Base-by-base conservation (phyloP, 2,329 filamentous ascomycete genomes). In the Beauveria pseudobassiana region DNA sequence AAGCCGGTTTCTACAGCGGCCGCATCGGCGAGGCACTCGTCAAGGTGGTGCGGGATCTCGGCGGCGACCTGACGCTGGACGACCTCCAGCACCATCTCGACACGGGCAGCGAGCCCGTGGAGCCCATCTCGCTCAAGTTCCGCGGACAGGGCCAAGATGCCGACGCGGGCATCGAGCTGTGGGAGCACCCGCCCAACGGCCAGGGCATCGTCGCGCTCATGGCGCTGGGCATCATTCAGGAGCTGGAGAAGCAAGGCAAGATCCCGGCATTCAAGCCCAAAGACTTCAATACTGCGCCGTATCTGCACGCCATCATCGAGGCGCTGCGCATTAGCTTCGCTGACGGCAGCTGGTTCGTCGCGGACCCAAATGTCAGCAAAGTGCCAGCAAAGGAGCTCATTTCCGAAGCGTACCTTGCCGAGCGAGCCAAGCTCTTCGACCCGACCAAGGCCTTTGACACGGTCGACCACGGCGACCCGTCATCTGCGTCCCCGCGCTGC, bases 121-220 rank as follows among this genome's bases (percentile, higher is more conserved):
- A 93, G 28, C 86, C 95, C 18, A 95, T 98, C 66, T 93, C 89
- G 0, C 80, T 97, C 55, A 86, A 87, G 63, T 93, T 93, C 74
- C 82, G 78, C 0, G 88, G 89, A 9, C 88, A 91, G 68, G 78
- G 77, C 3, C 72, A 74, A 9, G 59, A 55, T 10, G 28, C 51
- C 16, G 50, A 54, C 16, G 59, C 51, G 7, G 74, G 86, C 10
- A 82, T 97, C 48, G 87, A 96, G 70, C 78, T 99, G 0, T 98
- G 93, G 93, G 95, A 99, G 71, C 93, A 98, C 71, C 93, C 93
- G 42, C 95, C 95, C 9, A 98, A 98, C 69, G 93, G 95, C 0
- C 95, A 98, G 75, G 95, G 95, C 1, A 93, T 98, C 65, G 90
- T 98, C 2, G 95, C 95, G 0, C 78, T 98, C 38, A 96, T 98